These are phyloP conservation scores for Linnemannia hyalina DNA, from an alignment of 192 early-diverging fungal genomes.

Conservation along the genomic window DNA sequence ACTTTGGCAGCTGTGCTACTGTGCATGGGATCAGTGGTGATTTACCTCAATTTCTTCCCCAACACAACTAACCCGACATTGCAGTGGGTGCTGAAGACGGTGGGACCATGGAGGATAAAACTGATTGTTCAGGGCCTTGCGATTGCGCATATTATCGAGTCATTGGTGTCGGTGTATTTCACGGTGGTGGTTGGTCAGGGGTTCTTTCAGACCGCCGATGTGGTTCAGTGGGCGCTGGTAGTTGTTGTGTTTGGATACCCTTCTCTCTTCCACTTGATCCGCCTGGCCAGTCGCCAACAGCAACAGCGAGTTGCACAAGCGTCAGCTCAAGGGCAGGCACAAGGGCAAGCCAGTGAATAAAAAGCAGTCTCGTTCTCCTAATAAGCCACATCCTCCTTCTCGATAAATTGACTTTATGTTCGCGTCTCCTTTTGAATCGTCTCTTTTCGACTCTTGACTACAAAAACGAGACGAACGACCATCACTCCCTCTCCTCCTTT, in stretches of 20 bases:
- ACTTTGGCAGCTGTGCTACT: background rate
- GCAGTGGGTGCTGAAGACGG: constrained; percentile 21
- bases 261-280: constrained; percentile 7
- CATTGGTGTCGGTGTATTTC: constrained; percentile 32
- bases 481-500: no score
- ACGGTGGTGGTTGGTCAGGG: constrained; percentile 28
- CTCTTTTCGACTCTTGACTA: no score
- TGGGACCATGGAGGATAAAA: constrained; percentile 18
- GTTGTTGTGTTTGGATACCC: constrained; percentile 35
- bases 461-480: no score
- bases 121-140: constrained; percentile 1
- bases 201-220: constrained; percentile 16
- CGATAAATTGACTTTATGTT: no score
- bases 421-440: no score
- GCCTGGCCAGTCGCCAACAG: constrained; percentile 22
- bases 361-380: no score
- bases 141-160: constrained; percentile 22
- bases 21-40: background rate
- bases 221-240: constrained; percentile 20
- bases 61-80: constrained; percentile 43
- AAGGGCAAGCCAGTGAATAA: no score
- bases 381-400: no score
- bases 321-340: no score
- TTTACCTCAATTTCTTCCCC: constrained; percentile 48
- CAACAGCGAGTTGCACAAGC: constrained; percentile 6